Evolutionary conservation across 805 yeast genomes (phyloP), one percentile per base, ranked within the genome.

Genomic region (Geotrichum ghanense): DNA sequence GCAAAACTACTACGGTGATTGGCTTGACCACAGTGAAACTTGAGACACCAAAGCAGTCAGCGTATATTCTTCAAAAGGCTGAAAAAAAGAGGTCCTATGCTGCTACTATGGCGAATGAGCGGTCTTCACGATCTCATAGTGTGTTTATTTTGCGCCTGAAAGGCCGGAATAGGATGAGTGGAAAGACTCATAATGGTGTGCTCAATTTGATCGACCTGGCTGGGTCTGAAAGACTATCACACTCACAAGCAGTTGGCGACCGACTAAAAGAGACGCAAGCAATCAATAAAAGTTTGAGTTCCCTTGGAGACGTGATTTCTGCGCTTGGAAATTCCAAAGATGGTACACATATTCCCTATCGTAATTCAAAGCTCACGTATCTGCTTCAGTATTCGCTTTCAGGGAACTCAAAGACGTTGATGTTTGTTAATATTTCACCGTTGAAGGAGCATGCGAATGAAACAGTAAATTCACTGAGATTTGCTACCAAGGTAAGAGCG

Each of bases 391-490:
- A 84, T 58, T 87, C 96, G n/a, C 69, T 90, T 21, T 79, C 83
- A 4, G 96, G 95, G 0, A 75, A 77, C 47, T 84, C 95, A 2
- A 92, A 90, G 63, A 87, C 96, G 0, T 69, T 90, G 50, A 88
- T 90, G 95, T 83, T 90, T 70, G 96, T 88, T 14, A 89, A 88
- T 55, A 72, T 89, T 0, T 83, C 95, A 1, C 88, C 95, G 2
- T 65, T 74, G 44, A 60, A 60, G 9, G 64, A 64, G n/a, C 83
- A 85, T 60, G 69, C 79, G 35, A 75, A 71, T 53, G 98, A 92
- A 60, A 83, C 95, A 1, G 55, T 89, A 24, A 87, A 85, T 57
- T 85, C 95, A 0, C 69, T 92, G 44, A 69, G 97, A 45, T 90
- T 90, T 70, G 97, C 97, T 0, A 76, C 86, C 3, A 87, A 63